phyloP scores from a whole-genome alignment of 306 rosid species.

The Hylodesmum podocarpum region DNA sequence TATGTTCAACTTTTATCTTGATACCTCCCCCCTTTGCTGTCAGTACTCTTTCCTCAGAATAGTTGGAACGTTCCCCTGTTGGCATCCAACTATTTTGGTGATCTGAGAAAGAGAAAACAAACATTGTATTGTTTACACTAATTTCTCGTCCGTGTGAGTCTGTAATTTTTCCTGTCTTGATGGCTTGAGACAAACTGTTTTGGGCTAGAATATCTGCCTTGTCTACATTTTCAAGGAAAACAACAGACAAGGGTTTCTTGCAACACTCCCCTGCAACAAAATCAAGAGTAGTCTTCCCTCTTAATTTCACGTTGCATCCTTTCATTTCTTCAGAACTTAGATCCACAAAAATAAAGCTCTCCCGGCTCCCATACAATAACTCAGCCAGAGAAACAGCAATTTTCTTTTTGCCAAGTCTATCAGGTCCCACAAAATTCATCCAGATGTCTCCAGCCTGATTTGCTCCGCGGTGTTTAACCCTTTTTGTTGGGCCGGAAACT shows the following conservation, averaged over 20 bases:
- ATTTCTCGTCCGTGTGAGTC: slow-evolving; percentile 88
- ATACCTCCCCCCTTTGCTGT: slow-evolving; percentile 50
- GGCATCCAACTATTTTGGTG: slow-evolving; percentile 28
- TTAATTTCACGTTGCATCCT: slow-evolving; percentile 57
- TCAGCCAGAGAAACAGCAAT: slow-evolving; percentile 70
- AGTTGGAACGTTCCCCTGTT: slow-evolving; percentile 40
- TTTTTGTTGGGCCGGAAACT: slow-evolving; percentile 42
- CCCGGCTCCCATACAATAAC: slow-evolving; percentile 62
- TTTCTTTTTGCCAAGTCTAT: slow-evolving; percentile 69
- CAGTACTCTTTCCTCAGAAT: slow-evolving; percentile 65
- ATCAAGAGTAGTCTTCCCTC: slow-evolving; percentile 87
- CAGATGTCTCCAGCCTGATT: slow-evolving; percentile 58
- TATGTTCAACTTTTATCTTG: slow-evolving; percentile 52
- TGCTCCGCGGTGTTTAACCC: slow-evolving; percentile 39
- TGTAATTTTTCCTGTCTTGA: slow-evolving; percentile 70
- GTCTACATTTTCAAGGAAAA: slow-evolving; percentile 81
- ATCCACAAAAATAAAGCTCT: slow-evolving; percentile 59
- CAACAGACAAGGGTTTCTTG: slow-evolving; percentile 70
- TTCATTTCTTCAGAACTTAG: slow-evolving; percentile 53
- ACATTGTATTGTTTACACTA: slow-evolving; percentile 59
- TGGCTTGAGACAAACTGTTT: slow-evolving; percentile 66
- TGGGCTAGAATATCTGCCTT: slow-evolving; percentile 71
- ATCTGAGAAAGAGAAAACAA: slow-evolving; percentile 53
- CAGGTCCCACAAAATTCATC: slow-evolving; percentile 86
- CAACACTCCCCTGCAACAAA: slow-evolving; percentile 63